Percentiles rank a stretch among this genome's conserved stretches.
Evolutionary conservation across 768 basidiomycete genomes (phyloP).

Genomic region (Galerina sulciceps): DNA sequence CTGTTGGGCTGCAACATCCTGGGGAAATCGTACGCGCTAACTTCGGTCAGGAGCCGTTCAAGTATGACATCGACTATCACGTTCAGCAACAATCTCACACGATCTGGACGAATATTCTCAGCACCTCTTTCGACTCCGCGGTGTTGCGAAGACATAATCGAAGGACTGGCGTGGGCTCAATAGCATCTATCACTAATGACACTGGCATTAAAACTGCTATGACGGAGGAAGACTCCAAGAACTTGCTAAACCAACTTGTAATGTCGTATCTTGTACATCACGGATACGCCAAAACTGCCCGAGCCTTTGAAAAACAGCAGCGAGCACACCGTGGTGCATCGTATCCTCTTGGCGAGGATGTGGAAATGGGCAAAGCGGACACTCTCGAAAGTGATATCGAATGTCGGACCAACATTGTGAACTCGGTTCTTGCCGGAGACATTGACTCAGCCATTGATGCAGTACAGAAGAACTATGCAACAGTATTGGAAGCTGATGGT

Average conservation of each 20-base stretch:
- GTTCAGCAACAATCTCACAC: slow-evolving; percentile 70
- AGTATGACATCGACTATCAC: slow-evolving; percentile 88
- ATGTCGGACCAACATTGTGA: slow-evolving; percentile 71
- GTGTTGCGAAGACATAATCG: slow-evolving; percentile 31
- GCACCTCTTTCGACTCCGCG: slow-evolving; percentile 51
- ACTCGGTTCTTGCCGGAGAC: slow-evolving; percentile 69
- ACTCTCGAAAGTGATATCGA: slow-evolving; percentile 58
- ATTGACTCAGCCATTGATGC: slow-evolving; percentile 69
- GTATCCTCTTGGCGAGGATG: slow-evolving; percentile 37
- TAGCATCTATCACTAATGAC: slow-evolving; percentile 26
- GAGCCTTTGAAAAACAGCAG: slow-evolving; percentile 62
- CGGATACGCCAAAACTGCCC: slow-evolving; percentile 76
- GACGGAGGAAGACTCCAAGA: slow-evolving; percentile 57
- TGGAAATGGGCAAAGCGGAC: slow-evolving; percentile 47
- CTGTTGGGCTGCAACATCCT: slow-evolving; percentile 84
- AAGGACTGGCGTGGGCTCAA: slow-evolving; percentile 23
- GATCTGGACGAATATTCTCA: slow-evolving; percentile 71
- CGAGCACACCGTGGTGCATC: slow-evolving; percentile 14
- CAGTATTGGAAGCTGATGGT: slow-evolving; percentile 67
- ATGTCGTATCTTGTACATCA: slow-evolving; percentile 83
- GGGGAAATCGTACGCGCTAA: slow-evolving; percentile 84
- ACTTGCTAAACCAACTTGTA: slow-evolving; percentile 73
- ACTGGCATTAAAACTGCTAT: slow-evolving; percentile 29
- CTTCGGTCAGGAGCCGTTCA: slow-evolving; percentile 87
- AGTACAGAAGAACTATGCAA: slow-evolving; percentile 59